Evolutionary conservation across 225 moss, liverwort and hornwort genomes (phyloP), one percentile per base, ranked within the genome.

Genomic region (Bryoerythrophyllum caledonicum): DNA sequence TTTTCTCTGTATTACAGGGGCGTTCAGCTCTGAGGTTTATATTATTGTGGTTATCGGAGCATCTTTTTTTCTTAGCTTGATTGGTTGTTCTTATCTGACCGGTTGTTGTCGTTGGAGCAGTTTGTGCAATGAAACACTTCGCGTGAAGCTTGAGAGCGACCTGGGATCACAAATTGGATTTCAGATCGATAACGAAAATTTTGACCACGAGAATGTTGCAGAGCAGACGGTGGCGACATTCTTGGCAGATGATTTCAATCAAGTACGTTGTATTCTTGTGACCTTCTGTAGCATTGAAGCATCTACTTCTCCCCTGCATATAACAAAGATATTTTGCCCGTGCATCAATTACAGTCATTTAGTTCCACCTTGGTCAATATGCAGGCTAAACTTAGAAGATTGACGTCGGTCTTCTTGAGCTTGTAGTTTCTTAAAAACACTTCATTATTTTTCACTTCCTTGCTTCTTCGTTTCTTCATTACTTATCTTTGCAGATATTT

Each of bases 171-270:
- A 91, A 84, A 86, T 95, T 74, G 93, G 90, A 77, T 95, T 95
- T 76, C 95, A 95, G 88, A 90, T 95, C 55, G 90, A 93, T 84
- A 95, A 95, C 84, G 95, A 95, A 80, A 95, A 95, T 81, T 82
- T 93, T 74, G 93, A 91, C 78, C 86, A 89, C 79, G 88, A 83
- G 67, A 91, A 87, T 78, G 75, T 85, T 76, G 80, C 82, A 74
- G 95, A 90, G 86, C 86, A 90, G 75, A 81, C 83, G 28, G 91
- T 91, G 78, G 84, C 90, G 52, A 95, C 89, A 70, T 95, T 95
- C 88, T 75, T 95, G 76, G 91, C 91, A 40, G 91, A 95, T 71
- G 95, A 91, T 82, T 95, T 95, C 63, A 86, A 88, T 80, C 89
- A 95, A 93, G 95, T 86, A 90, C 58, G 83, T 70, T 35, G 37